Evolutionary conservation across 371 early-diverging fungal species (phyloP).

Genomic region (Cokeromyces recurvatus): DNA sequence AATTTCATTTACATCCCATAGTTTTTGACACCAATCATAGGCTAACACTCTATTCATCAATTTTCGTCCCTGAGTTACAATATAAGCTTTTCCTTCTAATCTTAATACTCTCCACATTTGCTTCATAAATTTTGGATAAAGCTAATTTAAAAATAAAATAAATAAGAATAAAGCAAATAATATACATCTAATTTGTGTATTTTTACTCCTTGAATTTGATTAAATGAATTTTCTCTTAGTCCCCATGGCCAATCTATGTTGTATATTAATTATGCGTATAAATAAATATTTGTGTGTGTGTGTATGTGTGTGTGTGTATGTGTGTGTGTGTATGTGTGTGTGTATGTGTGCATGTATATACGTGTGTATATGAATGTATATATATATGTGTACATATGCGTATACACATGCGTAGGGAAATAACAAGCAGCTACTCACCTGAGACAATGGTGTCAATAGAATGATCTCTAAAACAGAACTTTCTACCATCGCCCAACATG

Average conservation of each 20-base stretch:
- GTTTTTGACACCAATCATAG: conserved; percentile 32
- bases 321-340: too few species aligned
- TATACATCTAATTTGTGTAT: background rate
- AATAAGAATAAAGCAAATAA: background rate
- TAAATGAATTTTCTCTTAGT: conserved; percentile 31
- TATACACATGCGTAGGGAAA: too few species aligned
- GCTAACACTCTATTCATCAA: conserved; percentile 31
- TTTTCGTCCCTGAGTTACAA: conserved; percentile 42
- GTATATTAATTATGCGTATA: background rate
- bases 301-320: too few species aligned
- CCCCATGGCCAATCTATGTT: conserved; percentile 47
- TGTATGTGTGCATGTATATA: too few species aligned
- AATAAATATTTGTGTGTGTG: too few species aligned
- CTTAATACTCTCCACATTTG: conserved; percentile 28
- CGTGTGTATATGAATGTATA: too few species aligned
- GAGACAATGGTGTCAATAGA: conserved; percentile 36
- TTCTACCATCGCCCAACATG: conserved; percentile 33
- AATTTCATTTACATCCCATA: conserved; percentile 23
- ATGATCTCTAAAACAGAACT: conserved; percentile 24
- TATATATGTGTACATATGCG: background rate
- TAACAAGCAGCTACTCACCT: conserved; percentile 19
- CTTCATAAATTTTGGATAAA: conserved; percentile 42
- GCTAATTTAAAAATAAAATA: conserved; percentile 9
- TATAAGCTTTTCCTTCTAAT: conserved; percentile 31
- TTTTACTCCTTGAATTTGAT: conserved; percentile 32